Evolutionary conservation across 257 asterid genomes (phyloP).

Genomic region (Ligustrum vulgare): DNA sequence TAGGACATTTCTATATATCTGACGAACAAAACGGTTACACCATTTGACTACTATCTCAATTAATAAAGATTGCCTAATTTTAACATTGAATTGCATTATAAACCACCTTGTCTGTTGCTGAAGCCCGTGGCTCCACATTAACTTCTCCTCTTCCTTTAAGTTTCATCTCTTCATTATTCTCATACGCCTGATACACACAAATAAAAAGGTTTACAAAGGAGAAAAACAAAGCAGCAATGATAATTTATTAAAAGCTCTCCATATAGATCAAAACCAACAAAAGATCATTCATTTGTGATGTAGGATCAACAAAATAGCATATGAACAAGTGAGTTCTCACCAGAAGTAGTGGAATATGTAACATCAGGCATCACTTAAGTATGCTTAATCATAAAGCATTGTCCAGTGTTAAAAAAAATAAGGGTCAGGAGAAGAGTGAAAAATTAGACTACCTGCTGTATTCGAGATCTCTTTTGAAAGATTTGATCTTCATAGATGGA

Average conservation of each 20-base stretch:
- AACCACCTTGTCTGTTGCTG: slow-evolving; percentile 70
- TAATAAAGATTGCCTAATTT: slow-evolving; percentile 19
- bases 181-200: slow-evolving; percentile 58
- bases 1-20: slow-evolving; percentile 14
- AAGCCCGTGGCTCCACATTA: slow-evolving; percentile 45
- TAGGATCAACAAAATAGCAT: neutral
- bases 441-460: slow-evolving; percentile 61
- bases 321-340: neutral
- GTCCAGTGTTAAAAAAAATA: slow-evolving; percentile 9
- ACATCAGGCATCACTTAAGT: slow-evolving; percentile 17
- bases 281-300: slow-evolving; percentile 18
- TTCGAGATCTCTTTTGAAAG: slow-evolving; percentile 80
- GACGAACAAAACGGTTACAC: slow-evolving; percentile 19
- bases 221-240: slow-evolving; percentile 12
- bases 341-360: neutral
- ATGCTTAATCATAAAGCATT: slow-evolving; percentile 8
- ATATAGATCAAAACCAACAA: slow-evolving; percentile 19
- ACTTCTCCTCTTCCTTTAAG: slow-evolving; percentile 63
- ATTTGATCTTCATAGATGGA: slow-evolving; percentile 83
- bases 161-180: slow-evolving; percentile 66
- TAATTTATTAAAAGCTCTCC: slow-evolving; percentile 10
- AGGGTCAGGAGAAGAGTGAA: slow-evolving; percentile 18
- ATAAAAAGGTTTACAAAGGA: neutral
- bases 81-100: slow-evolving; percentile 8
- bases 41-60: slow-evolving; percentile 23